Conservation (phyloP, 108 stramenopile species). For the Chaetoceros tenuissimus region DNA sequence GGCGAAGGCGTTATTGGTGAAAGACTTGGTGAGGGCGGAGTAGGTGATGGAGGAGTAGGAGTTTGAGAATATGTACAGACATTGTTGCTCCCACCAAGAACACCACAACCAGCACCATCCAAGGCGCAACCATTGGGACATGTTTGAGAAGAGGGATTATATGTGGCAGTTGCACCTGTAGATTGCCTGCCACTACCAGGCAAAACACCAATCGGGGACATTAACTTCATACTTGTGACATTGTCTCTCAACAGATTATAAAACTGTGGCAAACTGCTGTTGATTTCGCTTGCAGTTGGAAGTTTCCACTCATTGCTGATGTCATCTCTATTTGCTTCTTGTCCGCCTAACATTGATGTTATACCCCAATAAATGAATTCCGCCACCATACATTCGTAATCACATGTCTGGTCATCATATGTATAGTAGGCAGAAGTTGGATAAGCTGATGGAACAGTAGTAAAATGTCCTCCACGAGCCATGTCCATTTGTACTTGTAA, state of each 20-base stretch:
- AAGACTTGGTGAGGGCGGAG: not conserved
- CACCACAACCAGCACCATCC: not conserved
- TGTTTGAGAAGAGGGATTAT: not conserved
- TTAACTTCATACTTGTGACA: not conserved
- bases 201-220: not conserved
- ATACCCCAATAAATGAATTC: not conserved
- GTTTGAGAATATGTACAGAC: not conserved
- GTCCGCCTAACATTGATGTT: not conserved
- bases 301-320: not conserved
- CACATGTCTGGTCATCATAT: not conserved
- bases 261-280: not conserved
- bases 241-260: not conserved
- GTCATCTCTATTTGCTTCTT: not conserved
- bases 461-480: not conserved
- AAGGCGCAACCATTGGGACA: not conserved
- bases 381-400: not conserved
- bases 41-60: not conserved
- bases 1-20: no score
- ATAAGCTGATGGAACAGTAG: not conserved
- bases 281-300: not conserved
- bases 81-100: not conserved
- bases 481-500: not conserved
- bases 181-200: not conserved
- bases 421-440: not conserved
- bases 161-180: not conserved